These are phyloP conservation scores for Botrytis aclada DNA, from an alignment of 2,329 filamentous ascomycete species.

Conservation along the genomic window DNA sequence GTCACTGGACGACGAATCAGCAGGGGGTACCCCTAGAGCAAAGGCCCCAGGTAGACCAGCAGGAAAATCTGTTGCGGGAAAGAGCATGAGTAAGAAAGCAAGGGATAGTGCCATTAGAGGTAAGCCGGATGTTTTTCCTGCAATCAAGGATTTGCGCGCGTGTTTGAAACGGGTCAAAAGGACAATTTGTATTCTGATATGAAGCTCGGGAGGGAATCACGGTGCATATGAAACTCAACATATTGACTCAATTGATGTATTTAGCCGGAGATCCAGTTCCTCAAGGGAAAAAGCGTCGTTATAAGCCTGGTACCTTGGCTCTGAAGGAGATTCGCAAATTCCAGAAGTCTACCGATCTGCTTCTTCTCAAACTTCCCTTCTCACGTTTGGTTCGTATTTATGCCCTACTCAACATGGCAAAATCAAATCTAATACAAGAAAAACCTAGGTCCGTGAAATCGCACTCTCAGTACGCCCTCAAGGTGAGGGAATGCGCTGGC, in stretches of 20 bases:
- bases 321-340: constrained; percentile 89
- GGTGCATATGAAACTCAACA: not conserved
- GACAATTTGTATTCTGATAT: too few species aligned
- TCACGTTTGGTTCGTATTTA: constrained; percentile 59
- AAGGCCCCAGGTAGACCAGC: not conserved
- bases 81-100: not conserved
- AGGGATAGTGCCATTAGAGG: constrained; percentile 18
- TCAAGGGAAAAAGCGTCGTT: constrained; percentile 58
- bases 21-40: not conserved
- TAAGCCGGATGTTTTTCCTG: not conserved
- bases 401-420: not conserved
- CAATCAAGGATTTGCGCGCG: not conserved
- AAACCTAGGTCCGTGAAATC: constrained; percentile 64
- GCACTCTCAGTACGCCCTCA: constrained; percentile 60
- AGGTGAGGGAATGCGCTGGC: constrained; percentile 80
- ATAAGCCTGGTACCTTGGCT: constrained; percentile 77
- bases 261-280: constrained; percentile 73
- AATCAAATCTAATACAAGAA: not conserved
- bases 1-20: constrained; percentile 1
- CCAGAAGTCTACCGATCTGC: constrained; percentile 83
- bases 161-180: too few species aligned
- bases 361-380: constrained; percentile 79
- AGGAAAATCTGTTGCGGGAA: not conserved
- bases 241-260: not conserved
- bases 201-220: too few species aligned